Evolutionary conservation across 345 rosid genomes (phyloP), one percentile per base, ranked within the genome.

Genomic region (Corymbia maculata): DNA sequence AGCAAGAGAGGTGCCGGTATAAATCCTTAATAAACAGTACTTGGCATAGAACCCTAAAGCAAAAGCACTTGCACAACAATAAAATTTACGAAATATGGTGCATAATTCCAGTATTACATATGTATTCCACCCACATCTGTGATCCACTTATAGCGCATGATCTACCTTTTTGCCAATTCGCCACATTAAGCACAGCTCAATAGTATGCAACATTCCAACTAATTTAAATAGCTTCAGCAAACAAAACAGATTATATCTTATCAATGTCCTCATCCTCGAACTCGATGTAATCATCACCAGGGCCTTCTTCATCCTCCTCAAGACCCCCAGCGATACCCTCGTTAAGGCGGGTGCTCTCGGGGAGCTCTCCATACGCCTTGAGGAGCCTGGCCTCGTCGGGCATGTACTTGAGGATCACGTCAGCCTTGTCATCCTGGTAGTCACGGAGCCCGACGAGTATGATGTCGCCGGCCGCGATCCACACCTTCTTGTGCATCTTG

Each of bases 401-500:
- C 94, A 91, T 91, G 55, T 92, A 92, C 92, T 92, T 92, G 82
- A 92, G 88, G 89, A 93, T 93, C 47, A 93, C 94, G 68, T 93
- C 94, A 61, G 93, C 94, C 90, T 93, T 93, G 86, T 93, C 94
- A 51, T 93, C 94, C 88, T 93, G 94, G 79, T 91, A 93, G 84
- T 93, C 94, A 15, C 94, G 91, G 88, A 93, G 93, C 28, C 93
- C 93, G 3, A 93, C 93, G 9, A 93, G 93, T 30, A 93, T 92
- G 50, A 93, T 91, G 79, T 93, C 94, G 13, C 93, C 93, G 12
- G 92, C 93, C 15, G 92, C 93, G n/a, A 93, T 92, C 94, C 94
- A 93, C 30, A 93, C 94, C 89, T 93, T 93, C 91, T 93, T 92
- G 89, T 92, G 94, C 94, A 93, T 93, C 94, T 93, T 92, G 11